These are phyloP conservation scores for Linum trigynum DNA, from an alignment of 345 rosid species.

Conservation along the genomic window DNA sequence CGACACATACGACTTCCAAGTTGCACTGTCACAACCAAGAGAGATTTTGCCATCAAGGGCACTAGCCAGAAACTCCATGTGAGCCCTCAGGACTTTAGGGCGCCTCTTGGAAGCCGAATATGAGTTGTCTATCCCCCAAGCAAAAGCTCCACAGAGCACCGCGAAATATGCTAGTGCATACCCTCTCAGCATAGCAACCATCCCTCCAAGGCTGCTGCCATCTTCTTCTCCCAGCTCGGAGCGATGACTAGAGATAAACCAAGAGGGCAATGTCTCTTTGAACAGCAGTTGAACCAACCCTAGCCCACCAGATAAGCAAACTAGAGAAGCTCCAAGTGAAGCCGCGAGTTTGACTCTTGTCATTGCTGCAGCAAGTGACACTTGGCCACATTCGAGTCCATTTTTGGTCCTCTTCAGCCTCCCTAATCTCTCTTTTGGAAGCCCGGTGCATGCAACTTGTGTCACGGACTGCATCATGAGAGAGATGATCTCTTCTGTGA, in stretches of 20 bases:
- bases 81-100: slow-evolving; percentile 21
- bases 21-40: slow-evolving; percentile 44
- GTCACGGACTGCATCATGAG: not conserved
- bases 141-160: slow-evolving; percentile 29
- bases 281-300: slow-evolving; percentile 36
- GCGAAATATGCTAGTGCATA: slow-evolving; percentile 51
- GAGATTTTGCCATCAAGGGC: slow-evolving; percentile 40
- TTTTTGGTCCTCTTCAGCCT: not conserved
- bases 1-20: slow-evolving; percentile 53
- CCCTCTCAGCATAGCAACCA: slow-evolving; percentile 35
- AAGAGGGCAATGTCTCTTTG: slow-evolving; percentile 41
- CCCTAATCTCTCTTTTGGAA: not conserved
- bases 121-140: slow-evolving; percentile 26
- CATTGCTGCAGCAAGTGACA: slow-evolving; percentile 27
- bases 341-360: slow-evolving; percentile 39
- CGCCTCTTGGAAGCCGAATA: slow-evolving; percentile 25
- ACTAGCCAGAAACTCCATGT: slow-evolving; percentile 43
- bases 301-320: slow-evolving; percentile 39
- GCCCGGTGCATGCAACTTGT: not conserved
- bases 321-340: slow-evolving; percentile 45
- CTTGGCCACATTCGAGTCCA: not conserved
- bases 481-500: slow-evolving; percentile 40
- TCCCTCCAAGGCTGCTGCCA: slow-evolving; percentile 9
- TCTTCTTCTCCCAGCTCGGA: slow-evolving; percentile 17
- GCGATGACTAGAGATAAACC: slow-evolving; percentile 30